Evolutionary conservation across 768 basidiomycete genomes (phyloP).

Genomic region (Pulveroboletus sp.): DNA sequence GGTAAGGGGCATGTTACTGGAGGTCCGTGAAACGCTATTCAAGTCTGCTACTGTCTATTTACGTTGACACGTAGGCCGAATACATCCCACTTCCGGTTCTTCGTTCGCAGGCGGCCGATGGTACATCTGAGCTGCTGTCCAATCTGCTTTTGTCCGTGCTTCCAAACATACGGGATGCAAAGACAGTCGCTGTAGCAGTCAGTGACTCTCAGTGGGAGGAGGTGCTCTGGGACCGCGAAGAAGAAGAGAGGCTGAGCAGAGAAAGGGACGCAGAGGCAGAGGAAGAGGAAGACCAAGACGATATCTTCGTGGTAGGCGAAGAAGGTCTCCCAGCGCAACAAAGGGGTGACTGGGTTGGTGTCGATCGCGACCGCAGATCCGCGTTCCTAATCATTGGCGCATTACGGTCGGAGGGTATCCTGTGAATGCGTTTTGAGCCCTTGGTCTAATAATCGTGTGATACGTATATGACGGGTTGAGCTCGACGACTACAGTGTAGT

Average conservation of each 20-base stretch:
- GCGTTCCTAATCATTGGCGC: slow-evolving; percentile 78
- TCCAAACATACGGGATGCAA: slow-evolving; percentile 68
- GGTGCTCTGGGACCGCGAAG: slow-evolving; percentile 70
- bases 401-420: slow-evolving; percentile 64
- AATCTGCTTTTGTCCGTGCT: slow-evolving; percentile 71
- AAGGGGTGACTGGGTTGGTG: slow-evolving; percentile 69
- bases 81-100: slow-evolving; percentile 74
- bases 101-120: slow-evolving; percentile 57
- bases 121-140: slow-evolving; percentile 68
- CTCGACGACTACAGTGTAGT: neutral
- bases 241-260: slow-evolving; percentile 40
- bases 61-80: slow-evolving; percentile 53
- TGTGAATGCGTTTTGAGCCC: slow-evolving; percentile 21
- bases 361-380: slow-evolving; percentile 74
- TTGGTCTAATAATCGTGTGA: slow-evolving; percentile 17
- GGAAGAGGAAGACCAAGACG: slow-evolving; percentile 36
- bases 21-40: slow-evolving; percentile 41
- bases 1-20: slow-evolving; percentile 79
- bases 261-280: slow-evolving; percentile 20
- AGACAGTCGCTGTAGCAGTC: slow-evolving; percentile 72
- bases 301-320: slow-evolving; percentile 60
- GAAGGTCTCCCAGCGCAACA: slow-evolving; percentile 46
- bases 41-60: slow-evolving; percentile 1
- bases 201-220: slow-evolving; percentile 80
- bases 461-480: neutral